Percentiles rank a stretch among this genome's conserved stretches.
Conservation (phyloP, 768 basidiomycete genomes). For the Chalciporus piperatus region DNA sequence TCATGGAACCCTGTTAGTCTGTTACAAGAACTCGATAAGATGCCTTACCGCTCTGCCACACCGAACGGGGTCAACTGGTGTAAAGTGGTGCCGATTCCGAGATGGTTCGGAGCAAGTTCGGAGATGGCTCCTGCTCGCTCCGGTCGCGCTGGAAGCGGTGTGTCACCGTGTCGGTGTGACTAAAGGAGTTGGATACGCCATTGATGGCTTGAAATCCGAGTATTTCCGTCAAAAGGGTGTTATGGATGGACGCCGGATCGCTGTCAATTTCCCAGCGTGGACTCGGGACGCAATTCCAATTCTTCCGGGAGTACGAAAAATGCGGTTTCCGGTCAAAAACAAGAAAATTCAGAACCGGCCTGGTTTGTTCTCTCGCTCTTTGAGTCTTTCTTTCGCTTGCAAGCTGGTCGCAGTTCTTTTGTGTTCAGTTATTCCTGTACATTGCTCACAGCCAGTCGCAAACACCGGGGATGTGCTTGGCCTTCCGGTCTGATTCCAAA, state of each 20-base stretch:
- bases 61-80: no score
- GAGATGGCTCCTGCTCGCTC: neutral
- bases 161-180: no score
- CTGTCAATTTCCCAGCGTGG: slow-evolving; percentile 3
- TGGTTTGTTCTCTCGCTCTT: neutral
- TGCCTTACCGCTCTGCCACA: no score
- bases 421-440: neutral
- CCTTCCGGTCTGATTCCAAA: neutral
- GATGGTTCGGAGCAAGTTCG: neutral
- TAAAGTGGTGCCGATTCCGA: no score
- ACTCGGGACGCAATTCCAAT: slow-evolving; percentile 12
- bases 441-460: neutral
- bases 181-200: no score
- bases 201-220: neutral
- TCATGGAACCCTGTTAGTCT: no score
- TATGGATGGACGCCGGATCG: neutral
- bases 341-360: slow-evolving; percentile 12
- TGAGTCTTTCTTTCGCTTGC: neutral
- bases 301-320: slow-evolving; percentile 7
- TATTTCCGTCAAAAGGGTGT: neutral
- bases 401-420: neutral
- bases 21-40: no score
- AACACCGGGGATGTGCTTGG: neutral
- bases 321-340: slow-evolving; percentile 11
- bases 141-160: no score